Conservation (phyloP, 2,329 filamentous ascomycete species). For the Myriosclerotinia scirpicola region DNA sequence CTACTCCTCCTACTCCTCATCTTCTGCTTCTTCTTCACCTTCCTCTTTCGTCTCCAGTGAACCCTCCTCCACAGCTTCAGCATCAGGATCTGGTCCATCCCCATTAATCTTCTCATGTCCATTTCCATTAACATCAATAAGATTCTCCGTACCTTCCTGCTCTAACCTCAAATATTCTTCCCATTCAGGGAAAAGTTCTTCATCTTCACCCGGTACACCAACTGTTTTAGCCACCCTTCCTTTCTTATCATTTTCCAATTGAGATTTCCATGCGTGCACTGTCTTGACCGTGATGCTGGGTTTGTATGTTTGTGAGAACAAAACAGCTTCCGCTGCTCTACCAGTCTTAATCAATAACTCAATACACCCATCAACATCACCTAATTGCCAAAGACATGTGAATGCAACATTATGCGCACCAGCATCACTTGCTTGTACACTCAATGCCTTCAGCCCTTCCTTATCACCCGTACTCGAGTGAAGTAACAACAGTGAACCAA, state of each 20-base stretch:
- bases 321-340: conserved; percentile 78
- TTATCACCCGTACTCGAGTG: conserved; percentile 83
- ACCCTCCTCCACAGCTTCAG: conserved; percentile 29
- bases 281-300: conserved; percentile 70
- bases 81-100: conserved; percentile 32
- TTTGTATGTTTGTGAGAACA: conserved; percentile 95
- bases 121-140: conserved; percentile 38
- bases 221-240: conserved; percentile 79
- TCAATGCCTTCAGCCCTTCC: conserved; percentile 70
- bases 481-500: conserved; percentile 83
- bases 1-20: conserved; percentile 16
- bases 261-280: conserved; percentile 78
- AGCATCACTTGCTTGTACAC: conserved; percentile 70
- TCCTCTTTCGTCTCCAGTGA: conserved; percentile 19
- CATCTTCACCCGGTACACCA: conserved; percentile 77
- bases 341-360: conserved; percentile 77
- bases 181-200: conserved; percentile 95
- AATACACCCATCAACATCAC: conserved; percentile 78
- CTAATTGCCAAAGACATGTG: conserved; percentile 82
- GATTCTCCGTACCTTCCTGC: conserved; percentile 55
- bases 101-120: conserved; percentile 28
- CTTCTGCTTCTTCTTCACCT: neutral
- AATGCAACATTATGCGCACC: conserved; percentile 93
- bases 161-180: conserved; percentile 85
- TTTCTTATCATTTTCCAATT: conserved; percentile 81